A percentile compares a stretch with the other conserved stretches of the same genome.
Evolutionary conservation across 257 asterid species (phyloP).

Genomic region (Eucommia ulmoides): DNA sequence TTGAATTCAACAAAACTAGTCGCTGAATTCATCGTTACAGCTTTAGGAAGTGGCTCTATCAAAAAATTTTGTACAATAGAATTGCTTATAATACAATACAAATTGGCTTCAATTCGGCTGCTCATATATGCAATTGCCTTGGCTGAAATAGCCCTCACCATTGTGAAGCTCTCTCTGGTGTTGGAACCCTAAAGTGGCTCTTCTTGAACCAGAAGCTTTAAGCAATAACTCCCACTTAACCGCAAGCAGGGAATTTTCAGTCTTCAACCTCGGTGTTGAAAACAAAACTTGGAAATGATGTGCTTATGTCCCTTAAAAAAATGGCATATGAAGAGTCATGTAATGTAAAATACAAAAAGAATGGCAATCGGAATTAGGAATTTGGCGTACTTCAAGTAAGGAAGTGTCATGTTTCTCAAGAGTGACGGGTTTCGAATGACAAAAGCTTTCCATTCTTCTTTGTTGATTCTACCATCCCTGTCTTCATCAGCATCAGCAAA

Average conservation of each 20-base stretch:
- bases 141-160: too few relatives aligned
- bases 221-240: too few relatives aligned
- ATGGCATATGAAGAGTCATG: background rate
- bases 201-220: too few relatives aligned
- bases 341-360: background rate
- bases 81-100: too few relatives aligned
- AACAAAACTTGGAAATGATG: slow-evolving; percentile 60
- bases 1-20: too few relatives aligned
- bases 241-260: slow-evolving; percentile 11
- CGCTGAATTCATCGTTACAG: too few relatives aligned
- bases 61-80: too few relatives aligned
- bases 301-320: slow-evolving; percentile 49
- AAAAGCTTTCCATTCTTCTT: slow-evolving; percentile 71
- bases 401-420: slow-evolving; percentile 87
- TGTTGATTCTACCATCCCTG: slow-evolving; percentile 57
- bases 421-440: slow-evolving; percentile 54
- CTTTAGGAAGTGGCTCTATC: too few relatives aligned
- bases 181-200: background rate
- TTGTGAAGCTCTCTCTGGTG: too few relatives aligned
- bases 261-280: slow-evolving; percentile 63
- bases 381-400: slow-evolving; percentile 53
- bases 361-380: slow-evolving; percentile 2
- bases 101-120: too few relatives aligned
- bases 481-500: slow-evolving; percentile 77
- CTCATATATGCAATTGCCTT: too few relatives aligned